phyloP scores from a whole-genome alignment of 768 basidiomycete genomes.

The Vararia minispora region DNA sequence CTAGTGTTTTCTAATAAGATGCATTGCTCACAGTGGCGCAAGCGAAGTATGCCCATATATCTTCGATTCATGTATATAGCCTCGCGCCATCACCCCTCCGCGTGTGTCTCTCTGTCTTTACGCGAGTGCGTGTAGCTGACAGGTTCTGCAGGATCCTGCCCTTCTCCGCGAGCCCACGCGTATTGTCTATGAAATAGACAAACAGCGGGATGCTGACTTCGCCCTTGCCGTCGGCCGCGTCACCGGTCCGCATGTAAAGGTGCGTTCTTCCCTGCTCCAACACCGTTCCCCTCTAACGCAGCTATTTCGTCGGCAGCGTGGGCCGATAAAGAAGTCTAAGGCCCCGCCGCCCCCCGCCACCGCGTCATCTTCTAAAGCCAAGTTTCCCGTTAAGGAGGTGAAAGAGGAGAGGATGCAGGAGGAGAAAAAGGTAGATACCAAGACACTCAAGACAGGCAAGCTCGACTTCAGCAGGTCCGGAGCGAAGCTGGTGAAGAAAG shows the following conservation, averaged over 20 bases:
- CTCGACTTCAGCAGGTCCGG: slow-evolving; percentile 31
- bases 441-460: slow-evolving; percentile 32
- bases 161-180: slow-evolving; percentile 21
- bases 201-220: neutral
- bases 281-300: neutral
- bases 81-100: slow-evolving; percentile 53
- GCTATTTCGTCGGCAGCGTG: slow-evolving; percentile 1
- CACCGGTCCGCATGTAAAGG: slow-evolving; percentile 9
- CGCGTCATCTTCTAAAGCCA: slow-evolving; percentile 10
- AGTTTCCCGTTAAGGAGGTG: slow-evolving; percentile 5
- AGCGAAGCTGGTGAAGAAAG: slow-evolving; percentile 12
- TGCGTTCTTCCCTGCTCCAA: neutral
- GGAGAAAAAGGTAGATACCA: slow-evolving; percentile 17
- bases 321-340: neutral
- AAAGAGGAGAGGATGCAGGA: slow-evolving; percentile 15
- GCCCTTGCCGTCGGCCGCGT: slow-evolving; percentile 7
- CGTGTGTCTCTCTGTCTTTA: slow-evolving; percentile 26
- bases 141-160: slow-evolving; percentile 30
- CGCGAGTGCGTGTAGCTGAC: neutral
- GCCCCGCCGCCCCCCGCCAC: slow-evolving; percentile 1
- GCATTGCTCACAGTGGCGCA: slow-evolving; percentile 33
- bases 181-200: slow-evolving; percentile 7
- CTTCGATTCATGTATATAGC: slow-evolving; percentile 58
- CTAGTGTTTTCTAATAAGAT: neutral
- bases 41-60: slow-evolving; percentile 38